Base-by-base conservation (phyloP, 2,329 filamentous ascomycete genomes). In the Davidsoniella eucalypti region DNA sequence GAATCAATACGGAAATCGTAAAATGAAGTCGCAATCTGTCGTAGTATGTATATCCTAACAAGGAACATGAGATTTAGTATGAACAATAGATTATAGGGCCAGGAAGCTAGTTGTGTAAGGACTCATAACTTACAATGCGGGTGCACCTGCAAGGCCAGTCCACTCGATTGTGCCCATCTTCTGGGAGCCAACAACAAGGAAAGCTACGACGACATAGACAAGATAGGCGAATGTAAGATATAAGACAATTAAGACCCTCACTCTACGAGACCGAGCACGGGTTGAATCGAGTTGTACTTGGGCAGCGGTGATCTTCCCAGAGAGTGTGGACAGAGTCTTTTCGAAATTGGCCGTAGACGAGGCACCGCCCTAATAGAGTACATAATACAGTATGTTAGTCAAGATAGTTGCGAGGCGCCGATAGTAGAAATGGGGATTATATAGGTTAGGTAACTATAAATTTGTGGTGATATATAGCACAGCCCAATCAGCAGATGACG, bases 141-240 rank as follows among this genome's bases (percentile, higher is more conserved):
- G 92, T 2, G 84, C 84, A 16, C 84, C 86, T 10, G 80, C 73
- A 33, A 96, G 68, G 44, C 80, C 82, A 5, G 79, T 78, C 69
- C 87, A 92, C 67, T 96, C 90, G 55, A 75, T 69, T 0, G 78
- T 60, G 3, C 82, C 80, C 73, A 92, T 84, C 57, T 84, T 82
- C 56, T 78, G 73, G 71, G 82, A 86, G 47, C 92, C 92, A 3
- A 94, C 79, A 6, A 95, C 87, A 5, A 98, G 72, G 3, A 82
- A 73, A 42, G 93, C 71, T 49, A 96, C 82, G 25, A 94, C 79
- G 8, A 80, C 75, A 58, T 87, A 88, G 44, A 96, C 76, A 3
- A 95, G 80, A 64, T 96, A 98, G 47, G 82, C 85, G 59, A 98
- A 90, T 51, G 80, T 80, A 2, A 88, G 80, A 63, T 96, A 98